Evolutionary conservation across 768 basidiomycete genomes (phyloP), one percentile per base, ranked within the genome.

Genomic region (Mycena floridula): DNA sequence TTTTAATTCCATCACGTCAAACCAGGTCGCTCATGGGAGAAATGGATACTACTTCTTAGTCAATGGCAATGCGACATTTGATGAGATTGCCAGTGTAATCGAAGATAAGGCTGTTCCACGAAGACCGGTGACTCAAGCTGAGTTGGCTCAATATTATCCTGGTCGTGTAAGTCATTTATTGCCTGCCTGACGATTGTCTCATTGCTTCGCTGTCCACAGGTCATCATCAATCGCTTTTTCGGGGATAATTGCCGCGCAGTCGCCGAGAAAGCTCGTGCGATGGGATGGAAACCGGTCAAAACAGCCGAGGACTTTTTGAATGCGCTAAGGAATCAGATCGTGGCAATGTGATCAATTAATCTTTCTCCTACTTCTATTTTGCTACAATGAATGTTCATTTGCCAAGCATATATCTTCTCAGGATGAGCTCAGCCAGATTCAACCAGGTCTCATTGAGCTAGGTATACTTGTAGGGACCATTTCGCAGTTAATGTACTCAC

Each of bases 261-360:
- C 16, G 47, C 54, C 5, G 54, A 51, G 42, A 60, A 61, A 20
- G 53, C 54, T 4, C 50, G 58, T 20, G 45, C 51, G 23, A 39
- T 68, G 13, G 67, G 67, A 4, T 69, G 67, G 67, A 63, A 63
- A 47, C 63, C 67, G 9, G 58, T 41, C 32, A 54, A 59, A 37
- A 63, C 57, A 22, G 61, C 50, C 0, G 48, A 57, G 43, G 65
- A 69, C 41, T n/a, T n/a, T n/a, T n/a, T n/a, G n/a, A n/a, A n/a
- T n/a, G n/a, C n/a, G n/a, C n/a, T n/a, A n/a, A n/a, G n/a, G n/a
- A n/a, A n/a, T n/a, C n/a, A n/a, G n/a, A n/a, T n/a, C n/a, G n/a
- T n/a, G n/a, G n/a, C n/a, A n/a, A n/a, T n/a, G n/a, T n/a, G n/a
- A n/a, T n/a, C n/a, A n/a, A n/a, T n/a, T n/a, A n/a, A n/a, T n/a